Evolutionary conservation across 2,329 filamentous ascomycete genomes (phyloP).

Genomic region (Metarhizium robertsii): DNA sequence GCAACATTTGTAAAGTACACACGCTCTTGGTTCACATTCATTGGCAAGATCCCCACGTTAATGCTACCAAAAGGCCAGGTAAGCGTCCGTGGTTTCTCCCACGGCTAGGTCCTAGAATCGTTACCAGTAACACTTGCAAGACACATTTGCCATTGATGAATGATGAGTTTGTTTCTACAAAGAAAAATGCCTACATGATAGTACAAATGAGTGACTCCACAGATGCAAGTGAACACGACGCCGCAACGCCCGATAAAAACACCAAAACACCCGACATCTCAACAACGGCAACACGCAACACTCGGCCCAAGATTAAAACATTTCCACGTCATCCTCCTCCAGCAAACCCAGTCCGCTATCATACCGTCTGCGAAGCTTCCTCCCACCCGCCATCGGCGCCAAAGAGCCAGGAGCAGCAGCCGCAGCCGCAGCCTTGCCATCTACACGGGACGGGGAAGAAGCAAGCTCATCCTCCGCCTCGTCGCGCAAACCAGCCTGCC

Average conservation of each 20-base stretch:
- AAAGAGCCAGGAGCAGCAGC: constrained; percentile 15
- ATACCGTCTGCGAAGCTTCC: constrained; percentile 34
- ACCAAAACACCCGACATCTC: neutral
- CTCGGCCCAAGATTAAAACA: neutral
- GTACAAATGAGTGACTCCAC: neutral
- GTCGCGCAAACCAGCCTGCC: neutral
- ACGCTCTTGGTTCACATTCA: too few species aligned
- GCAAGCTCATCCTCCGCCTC: constrained; percentile 1
- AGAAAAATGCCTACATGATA: neutral
- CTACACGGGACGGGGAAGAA: constrained; percentile 8
- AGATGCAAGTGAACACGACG: neutral
- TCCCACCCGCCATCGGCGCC: constrained; percentile 15
- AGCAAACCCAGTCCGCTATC: constrained; percentile 48
- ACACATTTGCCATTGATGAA: neutral
- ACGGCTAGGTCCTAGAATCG: too few species aligned
- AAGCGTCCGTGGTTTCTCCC: too few species aligned
- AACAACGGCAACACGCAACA: neutral
- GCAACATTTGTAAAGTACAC: too few species aligned
- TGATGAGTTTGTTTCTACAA: neutral
- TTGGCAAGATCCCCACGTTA: too few species aligned
- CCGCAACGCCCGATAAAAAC: neutral
- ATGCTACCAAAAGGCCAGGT: too few species aligned
- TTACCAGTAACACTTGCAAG: too few species aligned
- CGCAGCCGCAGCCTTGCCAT: constrained; percentile 9
- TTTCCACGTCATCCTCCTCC: constrained; percentile 40